Evolutionary conservation across 306 rosid genomes (phyloP), one percentile per base, ranked within the genome.

Genomic region (Ammopiptanthus mongolicus): DNA sequence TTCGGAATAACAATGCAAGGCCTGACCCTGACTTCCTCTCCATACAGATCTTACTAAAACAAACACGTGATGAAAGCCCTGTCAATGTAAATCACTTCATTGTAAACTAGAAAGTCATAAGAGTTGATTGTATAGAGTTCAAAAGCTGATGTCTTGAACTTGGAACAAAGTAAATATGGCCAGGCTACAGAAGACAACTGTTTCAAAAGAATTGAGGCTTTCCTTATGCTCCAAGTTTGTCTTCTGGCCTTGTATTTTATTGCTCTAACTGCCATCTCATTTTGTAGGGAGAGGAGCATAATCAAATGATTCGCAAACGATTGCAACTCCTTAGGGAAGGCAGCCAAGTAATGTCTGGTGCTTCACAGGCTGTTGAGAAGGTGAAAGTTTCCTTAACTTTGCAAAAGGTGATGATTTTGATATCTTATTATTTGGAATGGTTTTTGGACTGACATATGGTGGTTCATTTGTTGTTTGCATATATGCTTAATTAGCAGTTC

Each of bases 241-340:
- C 39, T 33, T 75, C 56, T 39, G 36, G 17, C 46, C 51, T 67
- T 48, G 64, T 61, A 31, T 53, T 56, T 33, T 22, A 19, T 65
- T 58, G 17, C 9, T 34, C 73, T 70, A 19, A 60, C 55, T 37
- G 25, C 69, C 72, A 8, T 48, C 31, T 39, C 12, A 12, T 60
- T 65, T 55, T 6, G 18, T 67, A 92, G 97, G 96, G 81, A n/a
- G 88, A 86, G 82, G 86, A 87, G 65, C 85, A 76, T 71, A 92
- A 88, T 78, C 81, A 59, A 47, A 65, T 37, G 72, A 47, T 57
- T 47, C 85, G 81, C 19, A 76, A 73, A 19, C 87, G 73, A 29
- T 60, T 89, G 39, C 84, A 88, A 74, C 58, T 19, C 47, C 84
- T 90, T 28, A 92, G 55, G 82, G 80, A 84, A 80, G 87, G 68